Conservation (phyloP, 129 eudicot species). For the sunflower (Helianthus annuus) region DNA sequence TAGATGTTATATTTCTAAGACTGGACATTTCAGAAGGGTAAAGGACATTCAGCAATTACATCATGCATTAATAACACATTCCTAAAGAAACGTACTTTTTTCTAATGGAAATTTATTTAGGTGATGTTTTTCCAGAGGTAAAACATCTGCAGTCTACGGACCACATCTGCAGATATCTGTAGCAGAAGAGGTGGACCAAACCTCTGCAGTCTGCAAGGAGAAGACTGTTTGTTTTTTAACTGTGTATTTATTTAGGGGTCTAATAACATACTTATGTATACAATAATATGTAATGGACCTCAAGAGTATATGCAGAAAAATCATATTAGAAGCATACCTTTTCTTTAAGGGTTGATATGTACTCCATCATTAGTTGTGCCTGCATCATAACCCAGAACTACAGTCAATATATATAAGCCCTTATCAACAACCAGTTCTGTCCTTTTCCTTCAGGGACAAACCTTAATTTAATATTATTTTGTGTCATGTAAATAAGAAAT, state of each 20-base stretch:
- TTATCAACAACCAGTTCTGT: too few species aligned
- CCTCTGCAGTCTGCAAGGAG: too few species aligned
- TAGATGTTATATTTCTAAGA: too few species aligned
- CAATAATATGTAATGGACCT: background rate
- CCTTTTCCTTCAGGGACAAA: too few species aligned
- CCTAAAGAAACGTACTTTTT: background rate
- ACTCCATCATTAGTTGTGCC: conserved; percentile 14
- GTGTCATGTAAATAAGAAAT: too few species aligned
- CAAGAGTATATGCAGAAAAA: background rate
- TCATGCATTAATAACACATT: background rate
- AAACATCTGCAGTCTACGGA: too few species aligned
- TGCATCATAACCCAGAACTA: conserved; percentile 2
- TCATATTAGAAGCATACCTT: conserved; percentile 3
- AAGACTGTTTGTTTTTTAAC: too few species aligned
- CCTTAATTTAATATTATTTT: too few species aligned
- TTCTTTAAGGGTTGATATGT: conserved; percentile 17
- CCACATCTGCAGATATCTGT: too few species aligned
- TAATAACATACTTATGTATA: background rate
- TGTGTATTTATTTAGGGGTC: background rate
- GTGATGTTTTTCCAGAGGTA: too few species aligned
- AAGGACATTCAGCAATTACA: background rate
- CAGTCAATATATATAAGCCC: background rate
- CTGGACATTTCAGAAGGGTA: background rate
- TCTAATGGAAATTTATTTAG: too few species aligned
- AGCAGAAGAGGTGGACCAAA: too few species aligned